These are phyloP conservation scores for Kazachstania sp. DNA, from an alignment of 1,139 yeast species.

Conservation along the genomic window DNA sequence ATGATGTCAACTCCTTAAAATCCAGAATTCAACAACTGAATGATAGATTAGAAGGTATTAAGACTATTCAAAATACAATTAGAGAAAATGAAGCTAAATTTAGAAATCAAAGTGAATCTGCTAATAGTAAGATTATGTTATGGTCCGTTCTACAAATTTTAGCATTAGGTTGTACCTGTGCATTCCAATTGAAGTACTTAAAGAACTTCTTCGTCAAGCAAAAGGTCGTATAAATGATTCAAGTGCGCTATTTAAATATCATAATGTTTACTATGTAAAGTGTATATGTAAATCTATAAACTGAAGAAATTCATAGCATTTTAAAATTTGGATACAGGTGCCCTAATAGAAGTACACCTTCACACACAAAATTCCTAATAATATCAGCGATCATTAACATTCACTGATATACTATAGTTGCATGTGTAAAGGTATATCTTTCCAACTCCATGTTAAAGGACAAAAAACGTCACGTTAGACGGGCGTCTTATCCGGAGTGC, in stretches of 20 bases:
- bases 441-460: too few relatives aligned
- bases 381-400: too few relatives aligned
- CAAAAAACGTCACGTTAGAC: too few relatives aligned
- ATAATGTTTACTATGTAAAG: neutral
- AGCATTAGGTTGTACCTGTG: conserved; percentile 42
- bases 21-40: conserved; percentile 39
- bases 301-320: neutral
- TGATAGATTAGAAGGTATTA: conserved; percentile 41
- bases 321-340: too few relatives aligned
- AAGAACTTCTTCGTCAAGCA: conserved; percentile 56
- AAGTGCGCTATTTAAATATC: neutral
- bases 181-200: conserved; percentile 54
- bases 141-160: conserved; percentile 49
- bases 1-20: conserved; percentile 36
- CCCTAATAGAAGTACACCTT: too few relatives aligned
- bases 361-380: too few relatives aligned
- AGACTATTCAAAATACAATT: conserved; percentile 44
- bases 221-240: conserved; percentile 39
- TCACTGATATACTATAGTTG: too few relatives aligned
- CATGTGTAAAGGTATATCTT: too few relatives aligned
- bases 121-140: conserved; percentile 43
- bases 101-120: conserved; percentile 46
- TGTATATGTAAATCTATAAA: neutral
- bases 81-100: conserved; percentile 46
- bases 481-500: too few relatives aligned